A percentile compares a stretch with the other conserved stretches of the same genome.
phyloP scores from a whole-genome alignment of 768 basidiomycete species.

The Tubosaeta sp. region DNA sequence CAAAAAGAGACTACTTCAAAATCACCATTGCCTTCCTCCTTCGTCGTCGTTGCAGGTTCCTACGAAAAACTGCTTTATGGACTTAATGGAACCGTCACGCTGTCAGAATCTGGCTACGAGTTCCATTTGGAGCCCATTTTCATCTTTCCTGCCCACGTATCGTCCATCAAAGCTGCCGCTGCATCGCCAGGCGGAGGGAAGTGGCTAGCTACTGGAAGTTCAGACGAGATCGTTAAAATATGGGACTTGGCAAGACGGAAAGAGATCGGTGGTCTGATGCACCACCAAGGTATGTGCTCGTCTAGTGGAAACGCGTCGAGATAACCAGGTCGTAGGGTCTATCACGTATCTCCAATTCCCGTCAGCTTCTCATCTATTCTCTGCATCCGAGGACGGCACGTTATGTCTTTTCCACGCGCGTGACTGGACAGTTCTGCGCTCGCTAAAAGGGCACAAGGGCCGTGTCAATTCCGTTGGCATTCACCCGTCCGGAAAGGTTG shows the following conservation, averaged over 20 bases:
- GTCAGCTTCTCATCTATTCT: constrained; percentile 83
- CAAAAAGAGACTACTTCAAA: constrained; percentile 9
- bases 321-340: constrained; percentile 54
- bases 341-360: constrained; percentile 87
- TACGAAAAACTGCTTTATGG: constrained; percentile 97
- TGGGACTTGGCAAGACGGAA: constrained; percentile 92
- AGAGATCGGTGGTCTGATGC: constrained; percentile 92
- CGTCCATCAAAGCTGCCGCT: constrained; percentile 86
- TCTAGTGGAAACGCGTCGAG: background rate
- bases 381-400: constrained; percentile 90
- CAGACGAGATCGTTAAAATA: constrained; percentile 95
- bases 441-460: constrained; percentile 90
- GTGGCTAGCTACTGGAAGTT: constrained; percentile 92
- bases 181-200: constrained; percentile 88
- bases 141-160: constrained; percentile 95
- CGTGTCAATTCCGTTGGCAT: constrained; percentile 87
- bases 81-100: constrained; percentile 58
- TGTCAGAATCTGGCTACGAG: constrained; percentile 26
- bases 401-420: constrained; percentile 87
- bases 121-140: constrained; percentile 73
- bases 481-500: constrained; percentile 91
- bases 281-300: constrained; percentile 73
- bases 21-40: constrained; percentile 47
- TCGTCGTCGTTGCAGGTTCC: constrained; percentile 87
- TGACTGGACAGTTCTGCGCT: constrained; percentile 88